These are phyloP conservation scores for Microdochium trichocladiopsis DNA, from an alignment of 2,329 filamentous ascomycete genomes.

Conservation along the genomic window DNA sequence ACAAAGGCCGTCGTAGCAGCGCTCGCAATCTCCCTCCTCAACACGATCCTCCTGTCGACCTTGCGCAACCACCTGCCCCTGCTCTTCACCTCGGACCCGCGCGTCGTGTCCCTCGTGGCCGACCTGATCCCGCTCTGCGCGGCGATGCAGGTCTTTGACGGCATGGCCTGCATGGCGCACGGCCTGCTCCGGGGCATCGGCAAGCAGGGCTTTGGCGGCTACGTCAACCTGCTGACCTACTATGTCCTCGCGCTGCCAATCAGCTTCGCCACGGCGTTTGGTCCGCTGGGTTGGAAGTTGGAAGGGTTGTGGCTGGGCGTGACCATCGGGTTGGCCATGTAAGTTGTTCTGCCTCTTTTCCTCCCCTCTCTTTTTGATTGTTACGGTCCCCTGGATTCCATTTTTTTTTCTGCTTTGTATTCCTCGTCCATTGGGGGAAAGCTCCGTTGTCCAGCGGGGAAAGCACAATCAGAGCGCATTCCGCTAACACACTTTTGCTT, in stretches of 20 bases:
- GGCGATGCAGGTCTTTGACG: constrained; percentile 85
- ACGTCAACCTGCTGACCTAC: constrained; percentile 79
- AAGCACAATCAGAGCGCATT: no score
- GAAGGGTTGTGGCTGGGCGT: constrained; percentile 77
- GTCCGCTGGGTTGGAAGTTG: constrained; percentile 62
- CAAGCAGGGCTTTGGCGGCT: constrained; percentile 82
- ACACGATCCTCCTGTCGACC: constrained; percentile 60
- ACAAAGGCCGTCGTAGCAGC: constrained; percentile 7
- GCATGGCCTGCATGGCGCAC: constrained; percentile 70
- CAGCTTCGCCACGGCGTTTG: constrained; percentile 72
- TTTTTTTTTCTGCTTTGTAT: not conserved
- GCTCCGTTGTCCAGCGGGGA: no score
- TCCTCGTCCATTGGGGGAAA: not conserved
- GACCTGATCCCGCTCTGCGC: constrained; percentile 72
- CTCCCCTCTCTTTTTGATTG: not conserved
- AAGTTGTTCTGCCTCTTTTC: constrained; percentile 20
- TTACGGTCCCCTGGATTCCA: not conserved
- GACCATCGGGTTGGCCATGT: constrained; percentile 62
- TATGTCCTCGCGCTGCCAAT: constrained; percentile 83
- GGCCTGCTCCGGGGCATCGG: constrained; percentile 83
- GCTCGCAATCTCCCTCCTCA: constrained; percentile 62
- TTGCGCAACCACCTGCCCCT: constrained; percentile 68
- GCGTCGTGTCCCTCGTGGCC: constrained; percentile 63
- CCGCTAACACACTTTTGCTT: constrained; percentile 1
- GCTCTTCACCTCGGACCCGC: constrained; percentile 69